Base-by-base conservation (phyloP, 129 eudicot species). In the Erigeron canadensis region DNA sequence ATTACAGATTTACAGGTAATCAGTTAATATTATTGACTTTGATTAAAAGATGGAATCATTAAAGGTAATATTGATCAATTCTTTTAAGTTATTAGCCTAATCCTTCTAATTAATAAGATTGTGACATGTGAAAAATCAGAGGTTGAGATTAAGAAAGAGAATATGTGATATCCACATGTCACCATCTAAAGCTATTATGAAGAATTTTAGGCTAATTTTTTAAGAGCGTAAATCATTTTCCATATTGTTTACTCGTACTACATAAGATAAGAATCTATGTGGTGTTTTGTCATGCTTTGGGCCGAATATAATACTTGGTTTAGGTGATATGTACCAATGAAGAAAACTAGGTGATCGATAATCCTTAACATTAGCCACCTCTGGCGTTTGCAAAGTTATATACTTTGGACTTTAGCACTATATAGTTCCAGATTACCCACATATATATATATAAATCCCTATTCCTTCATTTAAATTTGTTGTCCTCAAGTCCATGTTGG, bases 371-470 rank as follows among this genome's bases (percentile, higher is more conserved):
- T 48, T 44, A 58, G n/a, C 54, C 46, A 44, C 21, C 62, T 9
- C 59, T 76, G 69, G 21, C 71, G 53, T 50, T 65, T 19, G 42
- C 8, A 18, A 53, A 68, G 75, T 48, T 45, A 69, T 60, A 21
- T 68, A 23, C 37, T 18, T 59, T 76, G 75, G 80, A 76, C 80
- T 76, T 67, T 76, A 59, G 41, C 16, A 17, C 55, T 18, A 50
- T 18, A 50, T 50, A 50, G 17, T 50, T 61, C 41, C 56, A 21
- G 8, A 37, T 8, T 22, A 19, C 11, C 42, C 8, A 13, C 15
- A n/a, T n/a, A n/a, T n/a, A n/a, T n/a, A n/a, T n/a, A n/a, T n/a
- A 42, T 51, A 54, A 5, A n/a, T 50, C 15, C 13, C n/a, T 70
- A 54, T 9, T 40, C 48, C 38, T 15, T 6, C 6, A 50, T 6